Percentiles rank a stretch among this genome's conserved stretches.
Conservation (phyloP, 352 stramenopile genomes). For the Thalassiosira livingstoniorum region DNA sequence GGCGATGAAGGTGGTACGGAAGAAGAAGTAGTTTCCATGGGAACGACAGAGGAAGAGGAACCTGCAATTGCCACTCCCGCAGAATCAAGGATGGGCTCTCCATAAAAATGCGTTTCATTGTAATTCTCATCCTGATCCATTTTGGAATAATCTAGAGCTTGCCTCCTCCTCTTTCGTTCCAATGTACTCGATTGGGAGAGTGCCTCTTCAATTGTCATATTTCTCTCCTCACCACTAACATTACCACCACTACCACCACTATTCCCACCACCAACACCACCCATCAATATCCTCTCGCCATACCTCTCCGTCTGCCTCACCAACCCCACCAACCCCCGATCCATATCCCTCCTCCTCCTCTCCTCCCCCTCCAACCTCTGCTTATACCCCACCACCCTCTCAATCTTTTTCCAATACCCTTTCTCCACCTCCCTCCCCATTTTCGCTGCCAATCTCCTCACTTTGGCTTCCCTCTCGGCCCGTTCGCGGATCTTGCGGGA, state of each 20-base stretch:
- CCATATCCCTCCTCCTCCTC: slow-evolving; percentile 91
- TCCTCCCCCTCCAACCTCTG: slow-evolving; percentile 93
- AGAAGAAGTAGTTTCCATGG: too few relatives aligned
- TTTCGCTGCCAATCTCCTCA: slow-evolving; percentile 80
- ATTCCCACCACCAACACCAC: slow-evolving; percentile 22
- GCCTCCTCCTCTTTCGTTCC: background rate
- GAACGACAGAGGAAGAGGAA: too few relatives aligned
- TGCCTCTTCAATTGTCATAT: slow-evolving; percentile 43
- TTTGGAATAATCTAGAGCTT: slow-evolving; percentile 42
- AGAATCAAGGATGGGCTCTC: slow-evolving; percentile 46
- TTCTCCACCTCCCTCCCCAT: slow-evolving; percentile 91
- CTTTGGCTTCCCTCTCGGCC: slow-evolving; percentile 55
- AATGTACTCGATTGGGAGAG: background rate
- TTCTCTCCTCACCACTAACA: slow-evolving; percentile 19
- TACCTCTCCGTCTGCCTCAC: slow-evolving; percentile 98
- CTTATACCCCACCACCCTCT: slow-evolving; percentile 98
- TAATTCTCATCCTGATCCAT: slow-evolving; percentile 50
- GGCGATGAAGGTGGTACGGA: too few relatives aligned
- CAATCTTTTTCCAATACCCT: slow-evolving; percentile 97
- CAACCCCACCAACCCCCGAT: slow-evolving; percentile 94
- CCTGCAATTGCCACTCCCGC: slow-evolving; percentile 44
- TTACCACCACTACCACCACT: slow-evolving; percentile 41
- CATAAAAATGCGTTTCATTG: slow-evolving; percentile 49
- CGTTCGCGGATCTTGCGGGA: slow-evolving; percentile 48
- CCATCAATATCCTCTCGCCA: slow-evolving; percentile 71